Conservation (phyloP, 495 filamentous ascomycete species). For the Penicillium crystallinum region DNA sequence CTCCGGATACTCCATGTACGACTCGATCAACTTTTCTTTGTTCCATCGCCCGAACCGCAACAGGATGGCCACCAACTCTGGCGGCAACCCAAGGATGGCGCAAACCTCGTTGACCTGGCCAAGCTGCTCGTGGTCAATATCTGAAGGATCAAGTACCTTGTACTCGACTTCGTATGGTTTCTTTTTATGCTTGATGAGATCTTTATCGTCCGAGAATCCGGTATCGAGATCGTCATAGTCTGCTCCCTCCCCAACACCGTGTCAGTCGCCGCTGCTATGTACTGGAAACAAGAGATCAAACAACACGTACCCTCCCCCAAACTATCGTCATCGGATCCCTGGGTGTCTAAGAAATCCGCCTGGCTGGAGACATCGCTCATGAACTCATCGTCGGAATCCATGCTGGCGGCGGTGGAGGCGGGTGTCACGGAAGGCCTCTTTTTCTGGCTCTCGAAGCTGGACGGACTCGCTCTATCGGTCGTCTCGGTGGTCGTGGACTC, state of each 20-base stretch:
- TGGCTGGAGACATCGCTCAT: conserved; percentile 80
- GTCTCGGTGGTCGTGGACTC: conserved; percentile 4
- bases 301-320: conserved; percentile 65
- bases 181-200: conserved; percentile 60
- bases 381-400: conserved; percentile 98
- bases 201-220: conserved; percentile 72
- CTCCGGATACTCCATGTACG: conserved; percentile 82
- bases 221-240: conserved; percentile 74
- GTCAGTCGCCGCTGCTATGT: neutral
- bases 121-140: conserved; percentile 80
- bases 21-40: conserved; percentile 87
- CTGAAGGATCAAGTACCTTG: conserved; percentile 68
- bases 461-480: conserved; percentile 8
- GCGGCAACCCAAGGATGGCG: conserved; percentile 76
- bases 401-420: conserved; percentile 45
- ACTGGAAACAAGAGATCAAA: neutral
- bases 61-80: conserved; percentile 84
- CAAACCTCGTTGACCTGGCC: conserved; percentile 83
- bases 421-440: conserved; percentile 39
- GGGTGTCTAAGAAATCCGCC: conserved; percentile 57
- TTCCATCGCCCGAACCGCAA: conserved; percentile 90
- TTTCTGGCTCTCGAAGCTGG: conserved; percentile 7
- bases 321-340: conserved; percentile 75
- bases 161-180: conserved; percentile 81
- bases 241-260: conserved; percentile 19